Base-by-base conservation (phyloP, 2,329 filamentous ascomycete genomes). In the Aspergillus sp. region DNA sequence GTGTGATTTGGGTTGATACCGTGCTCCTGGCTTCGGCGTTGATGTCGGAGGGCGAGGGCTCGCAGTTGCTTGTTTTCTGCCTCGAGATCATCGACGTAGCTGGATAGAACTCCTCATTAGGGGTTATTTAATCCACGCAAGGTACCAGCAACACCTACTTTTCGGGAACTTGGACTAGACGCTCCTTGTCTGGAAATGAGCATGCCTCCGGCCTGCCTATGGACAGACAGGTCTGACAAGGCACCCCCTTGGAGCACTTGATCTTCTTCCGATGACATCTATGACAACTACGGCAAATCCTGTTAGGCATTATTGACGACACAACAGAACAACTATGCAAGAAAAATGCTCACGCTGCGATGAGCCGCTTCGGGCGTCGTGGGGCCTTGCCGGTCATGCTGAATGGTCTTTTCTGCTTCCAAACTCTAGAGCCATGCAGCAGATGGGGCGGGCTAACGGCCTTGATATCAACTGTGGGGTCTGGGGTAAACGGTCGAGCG, bases 271-370 rank as follows among this genome's bases (percentile, higher is more conserved):
- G 17, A 13, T 57, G 54, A 17, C 59, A 61, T 28, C 54, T 61
- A 57, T 57, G 28, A 49, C 59, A 61, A 43, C 59, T 61, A 30
- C 48, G 30, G 46, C 22, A 34, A 51, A 46, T 11, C 5, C 1
- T 17, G 30, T 61, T 53, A 60, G 52, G 34, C 9, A 41, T 15
- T 41, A 13, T 2, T 4, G 4, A 4, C 9, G 8, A 15, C 13
- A 13, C 4, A 52, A 46, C n/a, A n/a, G 5, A 15, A 8, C 9
- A 17, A 28, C 7, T 4, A 43, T n/a, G 22, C 23, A 38, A 34
- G 45, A 13, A 17, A 38, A 41, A 13, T 59, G 30, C 59, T 57
- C 41, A 61, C 59, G 59, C 59, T 54, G 59, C 59, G 22, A 61
- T 22, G 48, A 61, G 59, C 47, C 59, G 59, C 54, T 23, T 30